Percentiles rank a stretch among this genome's conserved stretches.
Evolutionary conservation across 495 filamentous ascomycete genomes (phyloP).

Genomic region (Neurospora hispaniola): DNA sequence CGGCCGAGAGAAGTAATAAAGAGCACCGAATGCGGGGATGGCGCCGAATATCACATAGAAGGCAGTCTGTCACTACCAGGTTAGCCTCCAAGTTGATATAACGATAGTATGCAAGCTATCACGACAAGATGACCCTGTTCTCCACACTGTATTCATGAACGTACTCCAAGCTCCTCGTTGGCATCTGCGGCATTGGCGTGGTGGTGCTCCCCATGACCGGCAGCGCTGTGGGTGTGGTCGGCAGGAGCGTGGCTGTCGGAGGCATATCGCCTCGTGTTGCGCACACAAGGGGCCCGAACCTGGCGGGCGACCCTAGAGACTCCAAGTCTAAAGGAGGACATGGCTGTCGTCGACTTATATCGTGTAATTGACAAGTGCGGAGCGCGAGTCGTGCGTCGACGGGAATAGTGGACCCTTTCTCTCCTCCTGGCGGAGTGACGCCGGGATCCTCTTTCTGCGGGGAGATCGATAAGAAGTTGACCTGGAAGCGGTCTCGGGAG

Average conservation of each 20-base stretch:
- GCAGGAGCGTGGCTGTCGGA: slow-evolving; percentile 27
- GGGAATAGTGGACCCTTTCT: neutral
- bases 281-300: slow-evolving; percentile 18
- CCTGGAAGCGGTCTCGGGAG: neutral
- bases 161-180: slow-evolving; percentile 35
- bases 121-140: neutral
- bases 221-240: slow-evolving; percentile 16
- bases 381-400: slow-evolving; percentile 5
- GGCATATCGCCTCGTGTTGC: slow-evolving; percentile 32
- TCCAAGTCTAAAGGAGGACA: slow-evolving; percentile 37
- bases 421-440: neutral
- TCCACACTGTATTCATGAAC: slow-evolving; percentile 7
- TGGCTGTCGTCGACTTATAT: slow-evolving; percentile 17
- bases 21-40: slow-evolving; percentile 22
- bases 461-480: neutral
- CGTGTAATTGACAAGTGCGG: slow-evolving; percentile 7
- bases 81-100: slow-evolving; percentile 6
- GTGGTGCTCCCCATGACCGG: slow-evolving; percentile 23
- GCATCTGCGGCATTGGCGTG: slow-evolving; percentile 16
- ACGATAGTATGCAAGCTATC: neutral
- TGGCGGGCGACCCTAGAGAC: slow-evolving; percentile 27
- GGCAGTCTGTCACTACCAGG: slow-evolving; percentile 15
- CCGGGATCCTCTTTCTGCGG: neutral
- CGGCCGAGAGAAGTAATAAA: slow-evolving; percentile 32
- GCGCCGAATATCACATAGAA: slow-evolving; percentile 30